Conservation (phyloP, 768 basidiomycete species). For the Tulasnella calospora region DNA sequence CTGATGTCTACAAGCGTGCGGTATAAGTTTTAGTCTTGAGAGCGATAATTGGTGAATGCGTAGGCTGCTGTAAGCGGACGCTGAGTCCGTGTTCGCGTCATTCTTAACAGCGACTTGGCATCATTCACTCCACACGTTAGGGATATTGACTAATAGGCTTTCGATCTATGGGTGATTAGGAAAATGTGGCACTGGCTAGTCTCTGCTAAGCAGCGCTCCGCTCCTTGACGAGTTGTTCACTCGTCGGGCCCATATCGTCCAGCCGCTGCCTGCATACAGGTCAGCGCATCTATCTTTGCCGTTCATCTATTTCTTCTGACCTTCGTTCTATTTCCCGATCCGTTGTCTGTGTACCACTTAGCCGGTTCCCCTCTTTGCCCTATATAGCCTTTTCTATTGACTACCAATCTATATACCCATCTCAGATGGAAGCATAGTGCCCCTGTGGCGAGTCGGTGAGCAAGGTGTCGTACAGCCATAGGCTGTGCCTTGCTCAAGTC, state of each 20-base stretch:
- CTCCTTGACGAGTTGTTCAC: neutral
- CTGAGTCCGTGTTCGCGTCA: conserved; percentile 10
- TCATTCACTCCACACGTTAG: no score
- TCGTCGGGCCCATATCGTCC: neutral
- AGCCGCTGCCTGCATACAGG: neutral
- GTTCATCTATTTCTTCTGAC: no score
- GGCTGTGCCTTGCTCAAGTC: no score
- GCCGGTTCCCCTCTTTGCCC: no score
- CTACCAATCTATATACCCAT: no score
- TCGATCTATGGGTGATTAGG: conserved; percentile 33
- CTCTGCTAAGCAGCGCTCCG: neutral
- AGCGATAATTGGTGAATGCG: conserved; percentile 29
- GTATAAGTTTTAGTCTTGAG: conserved; percentile 24
- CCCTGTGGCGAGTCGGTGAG: no score
- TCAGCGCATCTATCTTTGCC: neutral
- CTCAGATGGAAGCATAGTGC: no score
- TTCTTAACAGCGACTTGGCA: conserved; percentile 23
- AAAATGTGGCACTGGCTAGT: neutral
- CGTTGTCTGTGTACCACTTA: no score
- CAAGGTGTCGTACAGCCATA: no score
- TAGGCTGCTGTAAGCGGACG: conserved; percentile 28
- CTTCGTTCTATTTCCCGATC: no score
- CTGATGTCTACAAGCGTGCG: conserved; percentile 39
- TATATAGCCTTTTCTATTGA: no score
- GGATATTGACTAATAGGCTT: no score